Conservation (phyloP, 176 grass and related monocot species). For the Tillandsia leiboldiana region DNA sequence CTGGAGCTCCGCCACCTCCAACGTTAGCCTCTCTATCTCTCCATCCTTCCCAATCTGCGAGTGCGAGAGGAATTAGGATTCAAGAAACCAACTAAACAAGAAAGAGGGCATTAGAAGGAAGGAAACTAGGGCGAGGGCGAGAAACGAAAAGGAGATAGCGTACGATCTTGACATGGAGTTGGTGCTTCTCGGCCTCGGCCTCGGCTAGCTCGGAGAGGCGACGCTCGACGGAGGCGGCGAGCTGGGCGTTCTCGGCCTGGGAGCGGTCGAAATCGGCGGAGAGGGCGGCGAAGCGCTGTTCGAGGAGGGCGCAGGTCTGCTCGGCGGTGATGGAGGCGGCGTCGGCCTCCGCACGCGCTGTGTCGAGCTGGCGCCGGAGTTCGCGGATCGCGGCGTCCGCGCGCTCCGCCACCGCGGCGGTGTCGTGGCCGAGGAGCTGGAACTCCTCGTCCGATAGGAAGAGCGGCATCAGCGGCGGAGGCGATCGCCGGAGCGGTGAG, state of each 20-base stretch:
- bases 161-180: constrained; percentile 84
- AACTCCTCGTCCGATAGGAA: constrained; percentile 96
- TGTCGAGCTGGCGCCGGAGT: constrained; percentile 72
- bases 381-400: constrained; percentile 76
- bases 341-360: constrained; percentile 67
- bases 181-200: constrained; percentile 68
- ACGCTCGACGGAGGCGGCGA: constrained; percentile 44
- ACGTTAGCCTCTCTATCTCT: constrained; percentile 55
- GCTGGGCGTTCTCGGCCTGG: constrained; percentile 56
- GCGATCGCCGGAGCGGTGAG: not conserved
- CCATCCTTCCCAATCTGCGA: constrained; percentile 75
- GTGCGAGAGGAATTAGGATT: not conserved
- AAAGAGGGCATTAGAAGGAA: constrained; percentile 1
- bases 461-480: constrained; percentile 48
- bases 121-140: constrained; percentile 1
- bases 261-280: constrained; percentile 54
- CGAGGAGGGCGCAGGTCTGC: constrained; percentile 80
- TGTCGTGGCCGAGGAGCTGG: constrained; percentile 57
- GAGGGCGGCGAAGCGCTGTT: constrained; percentile 71
- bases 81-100: not conserved
- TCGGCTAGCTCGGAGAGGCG: constrained; percentile 48
- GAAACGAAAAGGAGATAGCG: constrained; percentile 15
- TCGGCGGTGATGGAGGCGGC: constrained; percentile 71
- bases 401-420: constrained; percentile 61
- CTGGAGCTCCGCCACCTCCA: constrained; percentile 58